Percentiles rank a stretch among this genome's conserved stretches.
Conservation (phyloP, 1,284 basidiomycete species). For the Apiotrichum veenhuisii region DNA sequence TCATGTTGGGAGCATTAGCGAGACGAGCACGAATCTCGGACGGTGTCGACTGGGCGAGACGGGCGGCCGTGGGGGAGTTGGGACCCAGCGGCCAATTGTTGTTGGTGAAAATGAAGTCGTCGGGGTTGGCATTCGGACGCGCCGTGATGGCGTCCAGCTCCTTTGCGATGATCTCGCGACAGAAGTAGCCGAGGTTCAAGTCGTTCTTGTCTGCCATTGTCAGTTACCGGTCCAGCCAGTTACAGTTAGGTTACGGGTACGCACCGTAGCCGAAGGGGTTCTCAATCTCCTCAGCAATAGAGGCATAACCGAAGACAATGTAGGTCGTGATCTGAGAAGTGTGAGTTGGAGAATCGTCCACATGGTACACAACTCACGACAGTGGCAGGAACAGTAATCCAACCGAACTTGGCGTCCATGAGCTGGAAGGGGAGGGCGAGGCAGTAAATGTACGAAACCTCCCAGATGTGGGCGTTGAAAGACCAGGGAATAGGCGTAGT, state of each 20-base stretch:
- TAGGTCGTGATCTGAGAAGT: conserved; percentile 35
- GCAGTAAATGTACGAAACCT: conserved; percentile 44
- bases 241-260: too few species aligned
- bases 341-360: not conserved
- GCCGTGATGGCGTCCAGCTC: conserved; percentile 47
- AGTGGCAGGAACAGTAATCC: conserved; percentile 61
- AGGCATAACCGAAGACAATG: conserved; percentile 48
- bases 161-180: conserved; percentile 42
- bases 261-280: conserved; percentile 45
- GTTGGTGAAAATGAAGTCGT: conserved; percentile 35
- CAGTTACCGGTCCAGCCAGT: too few species aligned
- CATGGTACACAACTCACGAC: conserved; percentile 40
- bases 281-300: conserved; percentile 40
- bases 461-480: conserved; percentile 54
- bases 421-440: conserved; percentile 63
- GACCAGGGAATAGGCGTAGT: conserved; percentile 77
- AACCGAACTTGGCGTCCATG: conserved; percentile 56
- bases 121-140: conserved; percentile 29
- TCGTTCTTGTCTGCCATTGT: conserved; percentile 32
- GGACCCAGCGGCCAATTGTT: conserved; percentile 26
- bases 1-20: not conserved
- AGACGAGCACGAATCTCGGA: conserved; percentile 9
- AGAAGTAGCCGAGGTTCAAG: conserved; percentile 45
- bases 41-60: not conserved
- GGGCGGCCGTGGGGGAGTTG: conserved; percentile 6